Percentiles rank a stretch among this genome's conserved stretches.
These are phyloP conservation scores for Drechslera avenae DNA, from an alignment of 2,329 filamentous ascomycete species.

Conservation along the genomic window DNA sequence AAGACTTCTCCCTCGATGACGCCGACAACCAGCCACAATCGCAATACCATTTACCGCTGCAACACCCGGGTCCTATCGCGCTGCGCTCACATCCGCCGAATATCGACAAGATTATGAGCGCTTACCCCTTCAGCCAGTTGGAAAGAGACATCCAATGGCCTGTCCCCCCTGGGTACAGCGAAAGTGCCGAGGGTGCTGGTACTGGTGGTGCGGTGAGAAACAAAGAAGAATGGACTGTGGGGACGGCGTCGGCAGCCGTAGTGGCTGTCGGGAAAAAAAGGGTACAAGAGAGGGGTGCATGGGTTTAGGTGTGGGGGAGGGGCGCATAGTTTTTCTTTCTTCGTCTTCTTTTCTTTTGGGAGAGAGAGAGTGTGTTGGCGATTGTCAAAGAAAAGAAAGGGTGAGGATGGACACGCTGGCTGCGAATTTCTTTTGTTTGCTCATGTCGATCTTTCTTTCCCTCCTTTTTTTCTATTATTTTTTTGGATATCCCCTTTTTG, in stretches of 20 bases:
- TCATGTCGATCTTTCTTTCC: no score
- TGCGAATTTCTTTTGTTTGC: background rate
- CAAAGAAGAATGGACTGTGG: background rate
- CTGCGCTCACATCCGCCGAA: constrained; percentile 16
- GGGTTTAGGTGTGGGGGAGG: background rate
- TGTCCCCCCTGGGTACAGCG: constrained; percentile 23
- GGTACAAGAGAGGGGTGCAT: constrained; percentile 16
- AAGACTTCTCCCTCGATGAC: constrained; percentile 6
- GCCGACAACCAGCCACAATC: constrained; percentile 1
- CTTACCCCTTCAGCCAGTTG: constrained; percentile 21
- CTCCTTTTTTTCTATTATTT: background rate
- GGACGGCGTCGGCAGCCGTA: background rate
- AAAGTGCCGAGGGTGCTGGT: constrained; percentile 15
- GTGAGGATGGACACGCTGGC: background rate
- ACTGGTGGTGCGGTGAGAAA: constrained; percentile 5
- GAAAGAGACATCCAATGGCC: constrained; percentile 27
- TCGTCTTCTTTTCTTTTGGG: no score
- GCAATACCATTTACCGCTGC: constrained; percentile 2
- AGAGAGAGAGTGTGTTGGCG: no score
- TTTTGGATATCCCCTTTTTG: background rate
- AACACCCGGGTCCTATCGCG: background rate
- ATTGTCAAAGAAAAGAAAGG: background rate
- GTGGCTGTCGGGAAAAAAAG: constrained; percentile 4
- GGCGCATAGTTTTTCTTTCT: no score
- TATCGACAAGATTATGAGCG: constrained; percentile 18